phyloP scores from a whole-genome alignment of 208 protist species.

The Balamuthia mandrillaris region DNA sequence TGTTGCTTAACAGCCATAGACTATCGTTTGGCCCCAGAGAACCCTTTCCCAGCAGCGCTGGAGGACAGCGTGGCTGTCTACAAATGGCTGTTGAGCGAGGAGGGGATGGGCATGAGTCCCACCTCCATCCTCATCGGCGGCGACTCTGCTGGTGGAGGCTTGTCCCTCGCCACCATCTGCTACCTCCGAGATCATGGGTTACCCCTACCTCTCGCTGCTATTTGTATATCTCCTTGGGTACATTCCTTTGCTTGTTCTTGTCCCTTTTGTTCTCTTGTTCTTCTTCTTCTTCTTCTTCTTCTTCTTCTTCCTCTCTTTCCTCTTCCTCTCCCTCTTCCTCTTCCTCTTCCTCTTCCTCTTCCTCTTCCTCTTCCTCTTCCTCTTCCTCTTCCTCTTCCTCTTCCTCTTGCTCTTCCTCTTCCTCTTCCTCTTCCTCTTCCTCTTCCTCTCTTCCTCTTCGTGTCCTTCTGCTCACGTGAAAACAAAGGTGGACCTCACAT shows the following conservation, averaged over 20 bases:
- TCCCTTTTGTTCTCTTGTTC: no score
- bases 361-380: no score
- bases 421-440: no score
- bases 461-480: no score
- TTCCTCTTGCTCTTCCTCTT: no score
- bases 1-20: conserved; percentile 9
- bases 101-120: neutral
- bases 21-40: conserved; percentile 2
- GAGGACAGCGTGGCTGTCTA: neutral
- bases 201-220: neutral
- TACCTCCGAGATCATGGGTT: neutral
- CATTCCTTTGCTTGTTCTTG: no score
- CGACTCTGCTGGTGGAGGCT: conserved; percentile 4
- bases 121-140: neutral
- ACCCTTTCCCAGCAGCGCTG: conserved; percentile 14
- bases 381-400: no score
- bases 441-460: no score
- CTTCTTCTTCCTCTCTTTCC: no score
- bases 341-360: no score
- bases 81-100: neutral
- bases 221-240: conserved; percentile 27
- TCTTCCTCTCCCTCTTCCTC: no score
- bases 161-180: conserved; percentile 1
- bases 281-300: no score
- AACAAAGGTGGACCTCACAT: neutral